Percentiles rank a stretch among this genome's conserved stretches.
Conservation (phyloP, 108 stramenopile species). For the Cyclostephanos tholiformis region DNA sequence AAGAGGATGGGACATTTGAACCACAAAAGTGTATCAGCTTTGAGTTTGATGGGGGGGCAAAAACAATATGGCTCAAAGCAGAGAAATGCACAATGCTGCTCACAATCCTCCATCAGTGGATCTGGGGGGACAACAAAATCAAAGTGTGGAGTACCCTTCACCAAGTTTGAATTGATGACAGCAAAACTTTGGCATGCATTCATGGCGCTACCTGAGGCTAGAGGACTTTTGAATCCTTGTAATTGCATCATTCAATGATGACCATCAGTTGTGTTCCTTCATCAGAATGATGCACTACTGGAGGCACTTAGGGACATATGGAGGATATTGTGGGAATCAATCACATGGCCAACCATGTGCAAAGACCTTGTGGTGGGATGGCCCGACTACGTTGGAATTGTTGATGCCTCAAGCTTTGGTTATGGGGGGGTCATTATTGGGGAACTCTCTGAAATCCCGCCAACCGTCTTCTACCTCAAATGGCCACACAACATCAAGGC, state of each 20-base stretch:
- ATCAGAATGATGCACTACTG: not conserved
- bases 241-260: not conserved
- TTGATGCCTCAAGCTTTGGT: no score
- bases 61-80: not conserved
- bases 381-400: conserved; percentile 5
- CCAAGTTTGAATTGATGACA: not conserved
- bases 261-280: not conserved
- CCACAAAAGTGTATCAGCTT: not conserved
- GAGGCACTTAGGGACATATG: not conserved
- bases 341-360: not conserved
- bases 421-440: not conserved
- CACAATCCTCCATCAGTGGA: conserved; percentile 1
- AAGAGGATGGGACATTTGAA: not conserved
- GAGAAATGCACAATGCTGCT: not conserved
- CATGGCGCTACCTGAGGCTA: not conserved
- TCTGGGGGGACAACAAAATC: not conserved
- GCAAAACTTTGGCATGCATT: conserved; percentile 1
- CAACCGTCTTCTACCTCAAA: not conserved
- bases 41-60: not conserved
- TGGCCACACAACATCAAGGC: not conserved
- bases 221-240: not conserved
- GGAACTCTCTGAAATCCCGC: not conserved
- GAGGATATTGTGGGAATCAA: not conserved
- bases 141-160: not conserved
- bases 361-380: not conserved